Conservation (phyloP, 768 basidiomycete genomes). For the Podaxis sp. region DNA sequence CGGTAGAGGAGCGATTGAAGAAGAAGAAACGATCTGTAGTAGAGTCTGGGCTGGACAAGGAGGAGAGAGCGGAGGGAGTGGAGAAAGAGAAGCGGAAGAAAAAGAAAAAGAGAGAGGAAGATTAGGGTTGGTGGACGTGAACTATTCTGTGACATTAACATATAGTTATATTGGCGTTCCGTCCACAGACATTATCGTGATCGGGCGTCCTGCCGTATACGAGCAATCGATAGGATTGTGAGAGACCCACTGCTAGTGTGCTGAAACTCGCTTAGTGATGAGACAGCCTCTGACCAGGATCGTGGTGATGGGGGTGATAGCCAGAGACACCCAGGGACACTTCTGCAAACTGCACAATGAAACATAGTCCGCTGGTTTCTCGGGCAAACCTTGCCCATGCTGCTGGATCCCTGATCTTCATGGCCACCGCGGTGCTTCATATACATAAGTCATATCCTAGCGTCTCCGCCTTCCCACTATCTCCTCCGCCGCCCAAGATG, state of each 20-base stretch:
- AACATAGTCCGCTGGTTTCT: background rate
- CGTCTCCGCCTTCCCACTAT: background rate
- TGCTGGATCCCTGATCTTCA: background rate
- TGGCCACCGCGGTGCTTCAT: background rate
- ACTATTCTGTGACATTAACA: background rate
- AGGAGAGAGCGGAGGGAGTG: constrained; percentile 20
- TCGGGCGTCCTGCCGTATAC: background rate
- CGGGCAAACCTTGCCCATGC: background rate
- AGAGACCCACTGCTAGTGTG: too few relatives aligned
- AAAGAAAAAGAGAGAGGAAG: constrained; percentile 27
- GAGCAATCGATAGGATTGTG: too few relatives aligned
- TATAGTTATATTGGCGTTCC: background rate
- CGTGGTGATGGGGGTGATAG: too few relatives aligned
- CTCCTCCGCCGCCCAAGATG: background rate
- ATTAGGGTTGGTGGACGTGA: constrained; percentile 12
- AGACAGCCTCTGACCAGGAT: too few relatives aligned
- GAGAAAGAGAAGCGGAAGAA: constrained; percentile 30
- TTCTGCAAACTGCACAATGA: background rate
- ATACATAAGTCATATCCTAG: background rate
- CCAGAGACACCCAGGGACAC: too few relatives aligned
- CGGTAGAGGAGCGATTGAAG: constrained; percentile 70
- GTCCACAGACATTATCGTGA: background rate
- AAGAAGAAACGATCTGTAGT: constrained; percentile 39
- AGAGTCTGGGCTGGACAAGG: constrained; percentile 38
- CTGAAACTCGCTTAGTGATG: too few relatives aligned